Conservation (phyloP, 2,329 filamentous ascomycete genomes). For the Diaporthe citrichinensis region DNA sequence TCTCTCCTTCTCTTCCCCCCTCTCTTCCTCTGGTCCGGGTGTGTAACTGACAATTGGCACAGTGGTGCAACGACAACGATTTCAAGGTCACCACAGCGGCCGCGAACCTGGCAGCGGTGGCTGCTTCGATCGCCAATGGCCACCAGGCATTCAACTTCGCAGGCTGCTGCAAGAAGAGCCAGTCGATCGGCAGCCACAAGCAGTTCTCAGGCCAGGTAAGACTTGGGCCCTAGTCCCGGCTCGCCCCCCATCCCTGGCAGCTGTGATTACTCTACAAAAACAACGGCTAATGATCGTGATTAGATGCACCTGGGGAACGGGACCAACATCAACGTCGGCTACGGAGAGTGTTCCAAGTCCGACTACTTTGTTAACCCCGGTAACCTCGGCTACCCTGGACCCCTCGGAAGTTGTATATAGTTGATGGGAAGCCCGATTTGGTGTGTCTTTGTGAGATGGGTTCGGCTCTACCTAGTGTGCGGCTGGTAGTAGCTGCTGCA, state of each 20-base stretch:
- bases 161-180: conserved; percentile 15
- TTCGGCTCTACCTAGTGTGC: background rate
- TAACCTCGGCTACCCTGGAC: background rate
- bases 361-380: background rate
- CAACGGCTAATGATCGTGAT: background rate
- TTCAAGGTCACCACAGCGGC: background rate
- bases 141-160: background rate
- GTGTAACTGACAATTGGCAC: background rate
- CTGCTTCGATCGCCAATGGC: background rate
- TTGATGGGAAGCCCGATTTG: background rate
- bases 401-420: conserved; percentile 1
- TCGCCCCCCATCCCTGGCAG: background rate
- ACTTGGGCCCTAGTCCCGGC: background rate
- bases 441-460: background rate
- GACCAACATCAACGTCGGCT: conserved; percentile 25
- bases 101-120: background rate
- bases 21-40: background rate
- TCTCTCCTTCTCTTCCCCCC: too few species aligned
- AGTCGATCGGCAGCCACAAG: background rate
- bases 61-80: conserved; percentile 26
- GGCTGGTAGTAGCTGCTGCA: background rate
- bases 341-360: conserved; percentile 13
- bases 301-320: conserved; percentile 23
- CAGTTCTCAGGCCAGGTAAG: conserved; percentile 25
- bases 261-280: background rate